These are phyloP conservation scores for Antitrichia curtipendula DNA, from an alignment of 225 moss, liverwort and hornwort species.

Conservation along the genomic window DNA sequence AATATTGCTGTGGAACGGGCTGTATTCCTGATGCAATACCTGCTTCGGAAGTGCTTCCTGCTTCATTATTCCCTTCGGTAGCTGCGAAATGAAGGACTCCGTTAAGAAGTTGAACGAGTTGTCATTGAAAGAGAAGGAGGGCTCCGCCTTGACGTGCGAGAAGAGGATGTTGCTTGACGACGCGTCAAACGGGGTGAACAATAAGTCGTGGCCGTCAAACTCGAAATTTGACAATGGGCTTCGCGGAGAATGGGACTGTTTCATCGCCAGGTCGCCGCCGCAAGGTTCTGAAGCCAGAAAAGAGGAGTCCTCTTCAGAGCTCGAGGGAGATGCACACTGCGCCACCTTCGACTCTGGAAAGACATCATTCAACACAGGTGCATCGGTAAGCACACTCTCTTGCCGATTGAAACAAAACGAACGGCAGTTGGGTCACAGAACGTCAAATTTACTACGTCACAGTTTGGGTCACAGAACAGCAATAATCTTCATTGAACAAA, in stretches of 20 bases:
- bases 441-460: background rate
- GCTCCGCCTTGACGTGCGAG: constrained; percentile 42
- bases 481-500: background rate
- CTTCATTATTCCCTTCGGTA: constrained; percentile 4
- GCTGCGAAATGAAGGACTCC: constrained; percentile 11
- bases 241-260: constrained; percentile 36
- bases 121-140: constrained; percentile 29
- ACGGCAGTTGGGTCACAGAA: background rate
- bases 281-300: constrained; percentile 19
- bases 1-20: constrained; percentile 11
- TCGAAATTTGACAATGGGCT: constrained; percentile 41
- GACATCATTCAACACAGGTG: background rate
- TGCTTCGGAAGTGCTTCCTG: background rate
- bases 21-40: constrained; percentile 4
- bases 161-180: constrained; percentile 2
- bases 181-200: constrained; percentile 14
- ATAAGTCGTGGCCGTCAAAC: constrained; percentile 21
- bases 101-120: constrained; percentile 27
- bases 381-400: background rate
- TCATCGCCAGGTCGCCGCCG: background rate
- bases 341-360: constrained; percentile 7
- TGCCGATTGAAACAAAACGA: background rate
- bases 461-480: no score
- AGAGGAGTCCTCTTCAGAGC: constrained; percentile 29
- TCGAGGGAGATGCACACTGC: constrained; percentile 34